Percentiles rank a stretch among this genome's conserved stretches.
These are phyloP conservation scores for Mallotus nudiflorus DNA, from an alignment of 345 rosid species.

Conservation along the genomic window DNA sequence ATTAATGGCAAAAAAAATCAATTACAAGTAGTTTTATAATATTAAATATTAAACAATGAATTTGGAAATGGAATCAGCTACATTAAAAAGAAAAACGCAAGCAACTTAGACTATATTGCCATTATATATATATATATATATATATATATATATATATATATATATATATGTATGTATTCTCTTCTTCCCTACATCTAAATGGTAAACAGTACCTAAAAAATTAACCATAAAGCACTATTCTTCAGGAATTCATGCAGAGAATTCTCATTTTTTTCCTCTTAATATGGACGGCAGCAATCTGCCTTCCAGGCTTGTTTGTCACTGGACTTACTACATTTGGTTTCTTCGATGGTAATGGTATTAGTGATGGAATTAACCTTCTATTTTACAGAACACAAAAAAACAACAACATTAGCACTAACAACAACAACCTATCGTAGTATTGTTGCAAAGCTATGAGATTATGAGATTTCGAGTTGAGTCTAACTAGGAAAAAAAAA, in stretches of 20 bases:
- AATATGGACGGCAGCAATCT: slow-evolving; percentile 39
- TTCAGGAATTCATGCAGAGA: slow-evolving; percentile 16
- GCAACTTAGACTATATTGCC: no score
- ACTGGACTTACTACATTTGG: slow-evolving; percentile 40
- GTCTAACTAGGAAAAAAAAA: neutral
- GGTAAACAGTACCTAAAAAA: slow-evolving; percentile 26
- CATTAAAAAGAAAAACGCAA: no score
- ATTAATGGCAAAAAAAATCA: no score
- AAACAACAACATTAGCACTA: neutral
- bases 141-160: no score
- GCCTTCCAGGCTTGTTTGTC: slow-evolving; percentile 41
- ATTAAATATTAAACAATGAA: no score
- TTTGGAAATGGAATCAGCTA: no score
- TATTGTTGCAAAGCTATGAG: no score
- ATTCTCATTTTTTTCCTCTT: slow-evolving; percentile 61
- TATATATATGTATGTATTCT: no score
- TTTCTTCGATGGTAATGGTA: slow-evolving; percentile 62
- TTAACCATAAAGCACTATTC: slow-evolving; percentile 10
- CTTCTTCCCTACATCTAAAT: slow-evolving; percentile 22
- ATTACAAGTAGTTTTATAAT: no score
- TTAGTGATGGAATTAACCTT: slow-evolving; percentile 71
- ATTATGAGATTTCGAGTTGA: no score
- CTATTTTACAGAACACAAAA: slow-evolving; percentile 29
- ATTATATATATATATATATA: no score
- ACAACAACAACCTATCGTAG: no score